These are phyloP conservation scores for Pterocarpus santalinus DNA, from an alignment of 306 rosid genomes.

Conservation along the genomic window DNA sequence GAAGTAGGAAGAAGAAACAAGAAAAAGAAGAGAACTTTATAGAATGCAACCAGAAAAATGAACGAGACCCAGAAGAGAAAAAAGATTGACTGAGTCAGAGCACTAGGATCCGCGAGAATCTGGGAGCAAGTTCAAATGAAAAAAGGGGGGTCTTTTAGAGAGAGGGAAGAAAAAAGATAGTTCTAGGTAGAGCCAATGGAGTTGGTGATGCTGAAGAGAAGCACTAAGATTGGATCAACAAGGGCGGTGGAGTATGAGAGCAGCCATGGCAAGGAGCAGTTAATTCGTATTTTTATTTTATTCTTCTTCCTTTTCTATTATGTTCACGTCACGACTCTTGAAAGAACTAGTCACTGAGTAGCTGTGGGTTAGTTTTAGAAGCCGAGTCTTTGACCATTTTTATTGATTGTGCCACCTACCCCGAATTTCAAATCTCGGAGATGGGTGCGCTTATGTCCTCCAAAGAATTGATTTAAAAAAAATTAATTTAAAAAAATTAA, in stretches of 20 bases:
- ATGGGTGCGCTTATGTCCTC: too few species aligned
- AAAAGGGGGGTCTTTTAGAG: background rate
- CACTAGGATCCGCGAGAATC: slow-evolving; percentile 8
- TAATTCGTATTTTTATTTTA: background rate
- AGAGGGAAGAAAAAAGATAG: slow-evolving; percentile 17
- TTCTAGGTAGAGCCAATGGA: background rate
- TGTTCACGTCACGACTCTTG: slow-evolving; percentile 7
- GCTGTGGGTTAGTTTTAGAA: background rate
- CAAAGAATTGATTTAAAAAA: too few species aligned
- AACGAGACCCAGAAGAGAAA: background rate
- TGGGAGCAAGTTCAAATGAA: background rate
- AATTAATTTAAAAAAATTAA: too few species aligned
- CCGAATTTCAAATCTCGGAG: too few species aligned
- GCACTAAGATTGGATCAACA: slow-evolving; percentile 29
- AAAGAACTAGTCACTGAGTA: background rate
- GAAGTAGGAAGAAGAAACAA: background rate
- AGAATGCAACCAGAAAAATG: background rate
- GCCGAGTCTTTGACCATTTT: background rate
- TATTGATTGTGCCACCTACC: background rate
- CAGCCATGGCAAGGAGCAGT: background rate
- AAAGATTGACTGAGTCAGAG: background rate
- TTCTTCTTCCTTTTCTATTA: background rate
- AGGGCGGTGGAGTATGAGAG: background rate
- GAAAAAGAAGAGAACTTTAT: background rate
- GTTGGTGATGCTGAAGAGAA: background rate